Evolutionary conservation across 2,329 filamentous ascomycete species (phyloP).

Genomic region (Thermothelomyces thermophilus): DNA sequence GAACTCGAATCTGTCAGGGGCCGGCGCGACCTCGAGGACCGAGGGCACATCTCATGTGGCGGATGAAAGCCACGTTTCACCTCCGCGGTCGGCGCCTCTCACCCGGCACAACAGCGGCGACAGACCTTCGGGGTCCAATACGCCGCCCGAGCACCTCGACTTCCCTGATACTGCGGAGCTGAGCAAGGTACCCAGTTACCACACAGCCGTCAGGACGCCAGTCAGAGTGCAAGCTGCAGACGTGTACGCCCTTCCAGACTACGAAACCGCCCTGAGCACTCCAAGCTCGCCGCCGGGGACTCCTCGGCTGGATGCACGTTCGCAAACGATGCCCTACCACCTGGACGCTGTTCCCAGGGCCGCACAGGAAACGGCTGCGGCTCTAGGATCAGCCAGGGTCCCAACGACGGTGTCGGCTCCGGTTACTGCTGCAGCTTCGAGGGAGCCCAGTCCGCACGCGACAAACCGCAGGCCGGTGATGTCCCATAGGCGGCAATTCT

Average conservation of each 20-base stretch:
- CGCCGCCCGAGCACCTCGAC: constrained; percentile 51
- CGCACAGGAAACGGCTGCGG: neutral
- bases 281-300: constrained; percentile 47
- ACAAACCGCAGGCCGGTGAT: constrained; percentile 19
- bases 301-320: constrained; percentile 33
- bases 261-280: constrained; percentile 53
- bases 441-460: constrained; percentile 16
- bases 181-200: constrained; percentile 70
- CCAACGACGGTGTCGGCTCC: neutral
- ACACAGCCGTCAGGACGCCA: constrained; percentile 63
- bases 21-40: constrained; percentile 29
- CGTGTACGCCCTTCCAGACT: constrained; percentile 55
- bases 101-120: constrained; percentile 50
- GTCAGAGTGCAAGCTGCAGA: constrained; percentile 47
- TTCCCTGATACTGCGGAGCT: constrained; percentile 56
- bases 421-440: neutral
- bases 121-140: constrained; percentile 45
- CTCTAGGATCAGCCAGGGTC: neutral
- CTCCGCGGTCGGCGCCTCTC: constrained; percentile 39
- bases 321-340: constrained; percentile 27
- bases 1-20: constrained; percentile 38
- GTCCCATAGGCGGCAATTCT: constrained; percentile 23
- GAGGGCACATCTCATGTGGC: constrained; percentile 33
- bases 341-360: constrained; percentile 29
- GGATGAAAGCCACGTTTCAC: constrained; percentile 29